Percentiles rank a stretch among this genome's conserved stretches.
Evolutionary conservation across 1,139 yeast genomes (phyloP).

Genomic region (Candida buenavistaensis): DNA sequence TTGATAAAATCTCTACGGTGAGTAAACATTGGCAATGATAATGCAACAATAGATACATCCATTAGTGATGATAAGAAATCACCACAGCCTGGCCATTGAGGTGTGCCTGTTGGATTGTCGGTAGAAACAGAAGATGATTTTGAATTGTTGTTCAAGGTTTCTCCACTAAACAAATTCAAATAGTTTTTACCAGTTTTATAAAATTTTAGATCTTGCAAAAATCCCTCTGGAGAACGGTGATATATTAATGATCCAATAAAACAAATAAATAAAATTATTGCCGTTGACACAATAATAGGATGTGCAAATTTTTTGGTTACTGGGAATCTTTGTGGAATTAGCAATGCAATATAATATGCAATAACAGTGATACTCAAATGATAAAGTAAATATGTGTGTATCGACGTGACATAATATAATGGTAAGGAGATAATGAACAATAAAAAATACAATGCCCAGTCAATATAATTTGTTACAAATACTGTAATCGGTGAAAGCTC

Average conservation of each 20-base stretch:
- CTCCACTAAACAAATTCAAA: conserved; percentile 51
- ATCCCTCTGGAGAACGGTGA: conserved; percentile 43
- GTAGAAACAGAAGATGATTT: conserved; percentile 14
- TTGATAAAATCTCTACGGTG: conserved; percentile 63
- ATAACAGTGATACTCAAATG: conserved; percentile 63
- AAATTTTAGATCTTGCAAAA: conserved; percentile 48
- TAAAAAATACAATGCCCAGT: conserved; percentile 51
- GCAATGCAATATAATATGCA: conserved; percentile 52
- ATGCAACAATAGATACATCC: conserved; percentile 75
- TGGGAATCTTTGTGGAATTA: conserved; percentile 50
- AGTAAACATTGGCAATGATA: conserved; percentile 76
- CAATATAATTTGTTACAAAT: conserved; percentile 48
- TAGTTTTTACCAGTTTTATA: conserved; percentile 75
- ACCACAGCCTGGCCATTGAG: conserved; percentile 77
- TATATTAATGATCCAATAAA: conserved; percentile 60
- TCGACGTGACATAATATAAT: conserved; percentile 43
- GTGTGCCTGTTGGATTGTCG: conserved; percentile 33
- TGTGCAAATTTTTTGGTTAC: conserved; percentile 55
- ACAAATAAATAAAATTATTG: conserved; percentile 57
- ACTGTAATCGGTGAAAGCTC: conserved; percentile 15
- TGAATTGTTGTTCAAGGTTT: conserved; percentile 31
- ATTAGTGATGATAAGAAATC: conserved; percentile 68
- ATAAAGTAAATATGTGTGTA: conserved; percentile 58
- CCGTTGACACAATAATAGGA: conserved; percentile 70
- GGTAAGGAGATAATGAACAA: conserved; percentile 58